phyloP scores from a whole-genome alignment of 2,329 filamentous ascomycete genomes.

The Pestalotiopsis fici region DNA sequence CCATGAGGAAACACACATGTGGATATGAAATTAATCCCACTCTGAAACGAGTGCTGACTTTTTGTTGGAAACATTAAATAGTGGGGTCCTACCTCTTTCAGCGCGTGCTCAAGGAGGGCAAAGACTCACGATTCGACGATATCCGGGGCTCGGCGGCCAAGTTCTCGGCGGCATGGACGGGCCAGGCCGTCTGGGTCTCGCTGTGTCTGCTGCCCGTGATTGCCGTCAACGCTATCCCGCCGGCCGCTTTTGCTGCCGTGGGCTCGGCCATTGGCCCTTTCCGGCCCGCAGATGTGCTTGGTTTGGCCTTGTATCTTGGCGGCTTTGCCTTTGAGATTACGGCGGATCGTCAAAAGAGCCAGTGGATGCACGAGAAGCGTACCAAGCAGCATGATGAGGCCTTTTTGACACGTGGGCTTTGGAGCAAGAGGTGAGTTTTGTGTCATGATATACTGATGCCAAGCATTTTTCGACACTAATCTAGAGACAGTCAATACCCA shows the following conservation, averaged over 20 bases:
- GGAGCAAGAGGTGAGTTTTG: slow-evolving; percentile 49
- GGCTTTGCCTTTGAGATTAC: slow-evolving; percentile 62
- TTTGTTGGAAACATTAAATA: background rate
- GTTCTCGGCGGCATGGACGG: slow-evolving; percentile 41
- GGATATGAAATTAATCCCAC: too few species aligned
- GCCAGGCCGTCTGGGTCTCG: slow-evolving; percentile 68
- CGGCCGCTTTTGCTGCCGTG: slow-evolving; percentile 50
- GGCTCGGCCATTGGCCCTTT: too few species aligned
- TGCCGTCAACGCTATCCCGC: slow-evolving; percentile 62
- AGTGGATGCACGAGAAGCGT: slow-evolving; percentile 62
- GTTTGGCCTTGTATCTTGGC: slow-evolving; percentile 56
- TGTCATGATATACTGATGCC: too few species aligned
- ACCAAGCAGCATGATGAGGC: slow-evolving; percentile 67
- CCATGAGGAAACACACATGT: background rate
- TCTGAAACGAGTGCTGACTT: background rate
- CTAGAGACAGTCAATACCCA: slow-evolving; percentile 60
- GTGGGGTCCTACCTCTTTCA: slow-evolving; percentile 67
- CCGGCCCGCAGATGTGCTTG: slow-evolving; percentile 54
- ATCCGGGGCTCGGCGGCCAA: slow-evolving; percentile 36
- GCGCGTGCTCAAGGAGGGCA: slow-evolving; percentile 59
- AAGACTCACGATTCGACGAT: slow-evolving; percentile 52
- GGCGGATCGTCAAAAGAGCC: slow-evolving; percentile 65
- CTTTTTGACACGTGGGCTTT: slow-evolving; percentile 65
- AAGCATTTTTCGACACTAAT: too few species aligned
- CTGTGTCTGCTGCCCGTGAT: slow-evolving; percentile 67